These are phyloP conservation scores for Meyerozyma guilliermondii DNA, from an alignment of 1,139 yeast genomes.

Conservation along the genomic window DNA sequence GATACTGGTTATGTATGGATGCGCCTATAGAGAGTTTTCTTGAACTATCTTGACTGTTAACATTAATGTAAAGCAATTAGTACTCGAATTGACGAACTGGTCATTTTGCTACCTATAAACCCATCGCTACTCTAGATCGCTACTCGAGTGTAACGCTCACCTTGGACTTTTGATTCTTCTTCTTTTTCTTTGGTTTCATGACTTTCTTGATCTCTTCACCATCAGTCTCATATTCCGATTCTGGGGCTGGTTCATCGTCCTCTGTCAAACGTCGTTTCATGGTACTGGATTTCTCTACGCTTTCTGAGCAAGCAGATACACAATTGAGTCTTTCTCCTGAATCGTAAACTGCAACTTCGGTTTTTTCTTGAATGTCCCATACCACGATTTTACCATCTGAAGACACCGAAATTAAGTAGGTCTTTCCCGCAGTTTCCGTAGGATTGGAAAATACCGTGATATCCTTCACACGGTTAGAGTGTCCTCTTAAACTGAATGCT, in stretches of 20 bases:
- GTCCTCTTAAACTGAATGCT: slow-evolving; percentile 64
- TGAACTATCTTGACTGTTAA: no score
- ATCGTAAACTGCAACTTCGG: slow-evolving; percentile 79
- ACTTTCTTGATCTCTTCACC: slow-evolving; percentile 49
- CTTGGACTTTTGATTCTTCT: slow-evolving; percentile 36
- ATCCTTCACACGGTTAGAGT: slow-evolving; percentile 80
- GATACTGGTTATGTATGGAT: no score
- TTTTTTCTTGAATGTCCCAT: slow-evolving; percentile 59
- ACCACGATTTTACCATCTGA: slow-evolving; percentile 92
- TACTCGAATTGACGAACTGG: no score
- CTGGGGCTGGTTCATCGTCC: slow-evolving; percentile 21
- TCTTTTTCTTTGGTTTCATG: slow-evolving; percentile 37
- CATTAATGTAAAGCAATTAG: no score
- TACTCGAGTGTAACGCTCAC: slow-evolving; percentile 56
- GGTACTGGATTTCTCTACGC: slow-evolving; percentile 65
- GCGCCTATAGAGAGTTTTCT: no score
- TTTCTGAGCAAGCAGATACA: slow-evolving; percentile 72
- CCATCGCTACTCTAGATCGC: no score
- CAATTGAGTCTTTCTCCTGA: slow-evolving; percentile 93
- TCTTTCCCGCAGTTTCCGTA: slow-evolving; percentile 26
- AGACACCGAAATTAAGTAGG: slow-evolving; percentile 72
- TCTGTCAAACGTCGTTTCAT: slow-evolving; percentile 61
- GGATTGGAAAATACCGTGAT: slow-evolving; percentile 49
- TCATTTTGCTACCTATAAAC: no score
- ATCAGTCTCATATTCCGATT: slow-evolving; percentile 64